phyloP scores from a whole-genome alignment of 1,284 basidiomycete genomes.

The Boletus smithii region DNA sequence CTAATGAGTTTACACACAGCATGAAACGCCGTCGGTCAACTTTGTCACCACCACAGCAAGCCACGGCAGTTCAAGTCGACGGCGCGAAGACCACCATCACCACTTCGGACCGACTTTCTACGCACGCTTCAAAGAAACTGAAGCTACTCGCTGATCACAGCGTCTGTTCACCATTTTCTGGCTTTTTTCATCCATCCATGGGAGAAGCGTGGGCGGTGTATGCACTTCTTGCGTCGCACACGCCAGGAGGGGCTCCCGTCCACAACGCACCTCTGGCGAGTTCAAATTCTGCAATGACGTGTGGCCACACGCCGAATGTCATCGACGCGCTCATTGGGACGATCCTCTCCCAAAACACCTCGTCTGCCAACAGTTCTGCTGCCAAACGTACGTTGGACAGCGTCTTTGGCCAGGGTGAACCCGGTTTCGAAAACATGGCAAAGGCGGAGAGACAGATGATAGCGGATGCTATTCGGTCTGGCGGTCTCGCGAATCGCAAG shows the following conservation, averaged over 20 bases:
- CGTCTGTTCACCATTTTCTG: slow-evolving; percentile 51
- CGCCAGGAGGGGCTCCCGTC: slow-evolving; percentile 26
- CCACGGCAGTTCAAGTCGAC: background rate
- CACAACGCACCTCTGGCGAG: slow-evolving; percentile 17
- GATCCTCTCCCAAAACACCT: slow-evolving; percentile 75
- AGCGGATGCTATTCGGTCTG: slow-evolving; percentile 60
- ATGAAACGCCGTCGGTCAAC: slow-evolving; percentile 20
- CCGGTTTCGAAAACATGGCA: slow-evolving; percentile 61
- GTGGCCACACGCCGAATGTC: slow-evolving; percentile 59
- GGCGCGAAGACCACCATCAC: no score
- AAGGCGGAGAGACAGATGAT: slow-evolving; percentile 49
- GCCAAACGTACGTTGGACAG: slow-evolving; percentile 61
- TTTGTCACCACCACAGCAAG: slow-evolving; percentile 2
- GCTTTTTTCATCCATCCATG: slow-evolving; percentile 48
- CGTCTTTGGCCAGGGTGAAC: slow-evolving; percentile 50
- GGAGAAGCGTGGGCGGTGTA: slow-evolving; percentile 48
- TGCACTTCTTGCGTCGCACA: slow-evolving; percentile 40
- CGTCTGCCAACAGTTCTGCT: slow-evolving; percentile 56
- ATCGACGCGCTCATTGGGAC: slow-evolving; percentile 71
- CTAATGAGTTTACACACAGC: background rate
- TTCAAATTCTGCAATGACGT: slow-evolving; percentile 47
- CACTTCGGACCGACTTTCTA: slow-evolving; percentile 6
- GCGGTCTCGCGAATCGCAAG: slow-evolving; percentile 76
- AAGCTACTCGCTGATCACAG: slow-evolving; percentile 47
- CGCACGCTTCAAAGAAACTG: slow-evolving; percentile 45